These are phyloP conservation scores for Oidiodendron maius DNA, from an alignment of 495 filamentous ascomycete species.

Conservation along the genomic window DNA sequence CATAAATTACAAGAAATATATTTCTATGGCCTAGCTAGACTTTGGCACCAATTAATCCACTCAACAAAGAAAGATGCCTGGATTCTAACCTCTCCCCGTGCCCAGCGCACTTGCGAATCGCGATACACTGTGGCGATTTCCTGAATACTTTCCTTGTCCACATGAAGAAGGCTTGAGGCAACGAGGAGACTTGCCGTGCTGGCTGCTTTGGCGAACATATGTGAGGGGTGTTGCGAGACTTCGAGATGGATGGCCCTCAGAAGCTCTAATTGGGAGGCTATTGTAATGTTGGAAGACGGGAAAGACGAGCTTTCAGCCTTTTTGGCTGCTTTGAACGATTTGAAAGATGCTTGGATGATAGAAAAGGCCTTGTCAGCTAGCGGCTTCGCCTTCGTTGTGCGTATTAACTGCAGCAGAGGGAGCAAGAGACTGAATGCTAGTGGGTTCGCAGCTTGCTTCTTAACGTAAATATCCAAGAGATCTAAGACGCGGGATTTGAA, in stretches of 20 bases:
- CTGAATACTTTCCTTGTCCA: slow-evolving; percentile 26
- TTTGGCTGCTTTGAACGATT: slow-evolving; percentile 47
- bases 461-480: slow-evolving; percentile 78
- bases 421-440: slow-evolving; percentile 45
- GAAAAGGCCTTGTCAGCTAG: slow-evolving; percentile 66
- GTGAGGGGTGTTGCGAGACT: slow-evolving; percentile 51
- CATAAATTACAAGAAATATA: too few relatives aligned
- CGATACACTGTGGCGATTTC: slow-evolving; percentile 35
- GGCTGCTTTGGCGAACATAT: slow-evolving; percentile 41
- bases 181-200: slow-evolving; percentile 44
- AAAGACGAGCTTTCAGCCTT: slow-evolving; percentile 10
- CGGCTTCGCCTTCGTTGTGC: slow-evolving; percentile 61
- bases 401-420: slow-evolving; percentile 44
- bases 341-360: slow-evolving; percentile 65
- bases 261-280: slow-evolving; percentile 44
- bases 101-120: slow-evolving; percentile 37
- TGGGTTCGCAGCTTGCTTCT: slow-evolving; percentile 62
- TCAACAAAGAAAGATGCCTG: slow-evolving; percentile 44
- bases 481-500: slow-evolving; percentile 95
- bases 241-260: slow-evolving; percentile 67
- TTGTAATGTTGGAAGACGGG: slow-evolving; percentile 13
- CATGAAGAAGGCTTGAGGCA: slow-evolving; percentile 33
- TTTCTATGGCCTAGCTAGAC: slow-evolving; percentile 28
- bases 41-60: slow-evolving; percentile 54
- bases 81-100: slow-evolving; percentile 38